Evolutionary conservation across 1,284 basidiomycete species (phyloP), one percentile per base, ranked within the genome.

Genomic region (Trichosporon inkin): DNA sequence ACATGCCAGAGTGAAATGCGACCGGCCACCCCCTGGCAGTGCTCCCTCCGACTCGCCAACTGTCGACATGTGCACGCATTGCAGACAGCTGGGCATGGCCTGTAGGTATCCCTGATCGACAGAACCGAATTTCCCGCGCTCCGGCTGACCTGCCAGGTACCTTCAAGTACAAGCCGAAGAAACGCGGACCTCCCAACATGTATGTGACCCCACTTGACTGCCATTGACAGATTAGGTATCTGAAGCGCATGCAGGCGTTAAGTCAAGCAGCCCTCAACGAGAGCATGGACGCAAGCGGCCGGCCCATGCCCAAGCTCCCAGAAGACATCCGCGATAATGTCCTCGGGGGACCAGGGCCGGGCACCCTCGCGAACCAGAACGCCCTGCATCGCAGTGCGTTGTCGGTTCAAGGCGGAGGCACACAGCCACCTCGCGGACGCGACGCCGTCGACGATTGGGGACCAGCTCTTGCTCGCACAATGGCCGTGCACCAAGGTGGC

Each of bases 141-240:
- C 11, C 16, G 16, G 22, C 17, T 56, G 1, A 24, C 24, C 54
- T 24, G 3, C 17, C 56, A 76, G 74, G 74, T 75, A 92, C 89
- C 0, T 93, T 92, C 69, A 88, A 92, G 69, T 92, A 92, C 74
- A 88, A 89, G 76, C 90, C 90, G 16, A 92, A 91, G 82, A 92
- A 92, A 77, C 82, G 90, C 60, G 90, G 90, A 0, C 90, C 90
- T 4, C 90, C 90, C 1, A 92, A 92, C 76, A 81, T 92, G 88
- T 92, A 74, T 78, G 85, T 81, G 11, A 4, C 10, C 11, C 11
- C 20, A 3, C 32, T 17, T 20, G n/a, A n/a, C 10, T 11, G 14
- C 4, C 17, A 19, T 24, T 55, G 5, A 49, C 32, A n/a, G 6
- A 6, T 3, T 53, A 67, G 68, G 62, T 65, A 67, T 32, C 56